These are phyloP conservation scores for Coemansia aciculifera DNA, from an alignment of 192 early-diverging fungal species.

Conservation along the genomic window DNA sequence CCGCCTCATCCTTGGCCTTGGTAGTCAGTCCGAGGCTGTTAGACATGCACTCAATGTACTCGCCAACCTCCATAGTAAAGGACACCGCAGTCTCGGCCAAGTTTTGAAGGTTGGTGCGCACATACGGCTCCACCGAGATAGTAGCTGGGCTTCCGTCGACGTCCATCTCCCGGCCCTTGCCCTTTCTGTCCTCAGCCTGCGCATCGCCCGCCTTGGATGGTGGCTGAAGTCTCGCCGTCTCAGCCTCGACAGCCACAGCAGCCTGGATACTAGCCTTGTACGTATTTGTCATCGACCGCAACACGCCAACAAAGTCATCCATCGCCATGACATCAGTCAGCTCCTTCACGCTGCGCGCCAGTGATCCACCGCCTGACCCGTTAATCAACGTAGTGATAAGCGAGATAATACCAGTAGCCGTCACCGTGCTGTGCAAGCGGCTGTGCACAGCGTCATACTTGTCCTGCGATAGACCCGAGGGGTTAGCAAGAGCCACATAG, in stretches of 20 bases:
- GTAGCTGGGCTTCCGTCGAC: conserved; percentile 20
- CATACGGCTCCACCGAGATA: conserved; percentile 21
- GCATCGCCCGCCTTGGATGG: conserved; percentile 11
- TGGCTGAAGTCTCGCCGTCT: conserved; percentile 13
- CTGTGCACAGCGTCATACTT: conserved; percentile 23
- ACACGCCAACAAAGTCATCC: conserved; percentile 37
- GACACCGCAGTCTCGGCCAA: conserved; percentile 42
- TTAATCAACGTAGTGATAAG: conserved; percentile 44
- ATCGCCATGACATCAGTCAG: conserved; percentile 23
- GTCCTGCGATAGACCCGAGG: conserved; percentile 25
- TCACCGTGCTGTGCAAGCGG: conserved; percentile 36
- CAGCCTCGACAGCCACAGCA: conserved; percentile 44
- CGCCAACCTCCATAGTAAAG: conserved; percentile 38
- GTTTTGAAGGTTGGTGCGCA: conserved; percentile 31
- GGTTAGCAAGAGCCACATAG: conserved; percentile 37
- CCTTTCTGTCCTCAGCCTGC: conserved; percentile 12
- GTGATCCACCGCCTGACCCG: conserved; percentile 39
- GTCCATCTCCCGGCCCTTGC: conserved; percentile 34
- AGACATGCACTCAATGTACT: conserved; percentile 53
- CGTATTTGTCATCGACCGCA: conserved; percentile 16
- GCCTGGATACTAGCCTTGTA: conserved; percentile 30
- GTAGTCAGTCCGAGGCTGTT: conserved; percentile 40
- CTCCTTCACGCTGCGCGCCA: conserved; percentile 40
- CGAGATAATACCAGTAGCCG: conserved; percentile 27
- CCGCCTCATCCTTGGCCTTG: conserved; percentile 14